These are phyloP conservation scores for Salvia hispanica DNA, from an alignment of 257 asterid species.

Conservation along the genomic window DNA sequence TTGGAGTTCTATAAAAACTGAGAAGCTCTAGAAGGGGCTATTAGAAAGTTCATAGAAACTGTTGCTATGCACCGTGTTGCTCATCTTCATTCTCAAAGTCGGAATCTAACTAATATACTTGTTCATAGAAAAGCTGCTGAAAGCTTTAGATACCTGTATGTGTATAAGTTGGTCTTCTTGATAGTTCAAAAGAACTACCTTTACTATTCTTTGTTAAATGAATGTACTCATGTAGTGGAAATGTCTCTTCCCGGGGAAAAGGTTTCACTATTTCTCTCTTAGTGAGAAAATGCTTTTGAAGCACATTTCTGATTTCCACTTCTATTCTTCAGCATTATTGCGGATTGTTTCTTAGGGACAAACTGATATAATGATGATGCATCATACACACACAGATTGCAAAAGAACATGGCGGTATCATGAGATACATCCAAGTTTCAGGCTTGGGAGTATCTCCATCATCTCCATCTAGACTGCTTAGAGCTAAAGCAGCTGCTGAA, in stretches of 20 bases:
- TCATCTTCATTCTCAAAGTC: neutral
- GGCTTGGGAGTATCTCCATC: slow-evolving; percentile 80
- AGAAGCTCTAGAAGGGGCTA: slow-evolving; percentile 1
- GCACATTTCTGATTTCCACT: slow-evolving; percentile 5
- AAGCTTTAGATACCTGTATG: neutral
- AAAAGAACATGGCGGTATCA: slow-evolving; percentile 93
- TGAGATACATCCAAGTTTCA: slow-evolving; percentile 90
- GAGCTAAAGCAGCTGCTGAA: slow-evolving; percentile 96
- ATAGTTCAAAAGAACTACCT: neutral
- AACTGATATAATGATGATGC: neutral
- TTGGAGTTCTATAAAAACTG: neutral
- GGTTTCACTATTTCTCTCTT: neutral
- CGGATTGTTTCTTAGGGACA: neutral
- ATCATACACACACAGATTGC: slow-evolving; percentile 58
- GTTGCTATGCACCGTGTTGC: slow-evolving; percentile 5
- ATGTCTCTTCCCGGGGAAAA: neutral
- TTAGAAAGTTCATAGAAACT: neutral
- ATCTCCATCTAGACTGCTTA: slow-evolving; percentile 78
- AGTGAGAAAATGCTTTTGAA: neutral
- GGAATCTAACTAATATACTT: neutral
- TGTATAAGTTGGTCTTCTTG: neutral
- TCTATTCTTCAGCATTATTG: neutral
- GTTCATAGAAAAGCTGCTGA: neutral
- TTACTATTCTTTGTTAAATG: neutral
- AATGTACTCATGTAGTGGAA: neutral